Evolutionary conservation across 352 stramenopile species (phyloP), one percentile per base, ranked within the genome.

Genomic region (Globisporangium nagaii): DNA sequence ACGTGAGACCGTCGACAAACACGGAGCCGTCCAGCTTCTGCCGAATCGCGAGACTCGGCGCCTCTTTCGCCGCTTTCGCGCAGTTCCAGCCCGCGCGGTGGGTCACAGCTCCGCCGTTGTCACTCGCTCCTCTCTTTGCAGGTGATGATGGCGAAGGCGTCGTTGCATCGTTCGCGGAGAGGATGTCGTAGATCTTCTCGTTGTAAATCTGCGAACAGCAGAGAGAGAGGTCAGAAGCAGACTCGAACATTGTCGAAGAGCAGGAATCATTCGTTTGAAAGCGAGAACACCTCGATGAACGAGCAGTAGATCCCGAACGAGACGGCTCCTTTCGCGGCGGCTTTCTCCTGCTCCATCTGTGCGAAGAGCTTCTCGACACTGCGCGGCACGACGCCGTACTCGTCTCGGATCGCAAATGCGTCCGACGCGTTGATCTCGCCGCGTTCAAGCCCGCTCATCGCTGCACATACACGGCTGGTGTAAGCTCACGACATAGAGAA

Each of bases 131-230:
- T 44, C 36, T 28, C 24, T 30, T 70, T 51, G 41, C 41, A 11
- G 25, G 25, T 44, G 9, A 11, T 24, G 35, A 4, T 27, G 36
- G 28, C 10, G 55, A 9, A 7, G 53, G 11, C 12, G 24, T 9
- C 17, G 17, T n/a, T 4, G 20, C 4, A 10, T 75, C 68, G 13
- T 59, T 50, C 2, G 27, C 27, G 4, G 72, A 70, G 4, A 90
- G 58, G 28, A 91, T 73, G 49, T 91, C 78, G 46, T 82, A 91
- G 36, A 91, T 85, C 40, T 78, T 84, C 41, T 91, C 81, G 48
- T 89, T 89, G 69, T 85, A 84, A 30, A 91, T 89, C 81, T 89
- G 42, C 27, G 36, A 24, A 12, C 17, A 31, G 13, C 12, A 57
- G 2, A 22, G 25, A 43, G n/a, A n/a, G n/a, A 43, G 15, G n/a